These are phyloP conservation scores for Schizonepeta tenuifolia DNA, from an alignment of 257 asterid genomes.

Conservation along the genomic window DNA sequence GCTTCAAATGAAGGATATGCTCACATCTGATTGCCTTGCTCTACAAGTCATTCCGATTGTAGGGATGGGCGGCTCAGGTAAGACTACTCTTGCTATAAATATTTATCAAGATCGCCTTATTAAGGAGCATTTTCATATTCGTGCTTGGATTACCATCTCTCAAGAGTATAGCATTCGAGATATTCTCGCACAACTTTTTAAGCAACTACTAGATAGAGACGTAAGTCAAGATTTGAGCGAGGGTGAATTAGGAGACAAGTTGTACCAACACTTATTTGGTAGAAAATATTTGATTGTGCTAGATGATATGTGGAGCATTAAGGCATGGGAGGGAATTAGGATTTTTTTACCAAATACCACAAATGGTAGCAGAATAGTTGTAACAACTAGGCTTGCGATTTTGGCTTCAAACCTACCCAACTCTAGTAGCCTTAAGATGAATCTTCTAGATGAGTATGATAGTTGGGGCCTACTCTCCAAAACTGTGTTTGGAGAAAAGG, in stretches of 20 bases:
- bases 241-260: neutral
- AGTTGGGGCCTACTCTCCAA: slow-evolving; percentile 34
- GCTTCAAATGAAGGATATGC: too few species aligned
- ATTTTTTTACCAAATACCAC: slow-evolving; percentile 6
- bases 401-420: neutral
- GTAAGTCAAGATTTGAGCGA: neutral
- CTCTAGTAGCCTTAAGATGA: neutral
- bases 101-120: neutral
- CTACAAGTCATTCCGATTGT: slow-evolving; percentile 14
- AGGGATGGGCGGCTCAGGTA: slow-evolving; percentile 38
- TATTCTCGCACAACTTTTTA: neutral
- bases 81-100: slow-evolving; percentile 40
- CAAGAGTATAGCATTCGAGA: neutral
- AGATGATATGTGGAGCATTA: slow-evolving; percentile 28
- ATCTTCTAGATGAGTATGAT: slow-evolving; percentile 17
- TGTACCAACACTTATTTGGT: neutral
- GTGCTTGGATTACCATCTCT: slow-evolving; percentile 32
- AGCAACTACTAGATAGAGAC: neutral
- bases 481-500: slow-evolving; percentile 17
- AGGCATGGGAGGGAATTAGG: slow-evolving; percentile 5
- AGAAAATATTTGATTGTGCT: slow-evolving; percentile 30
- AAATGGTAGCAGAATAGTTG: slow-evolving; percentile 25
- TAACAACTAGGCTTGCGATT: slow-evolving; percentile 27
- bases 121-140: slow-evolving; percentile 10
- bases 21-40: too few species aligned